These are phyloP conservation scores for Kazachstania kunashirensis DNA, from an alignment of 805 yeast genomes.

Conservation along the genomic window DNA sequence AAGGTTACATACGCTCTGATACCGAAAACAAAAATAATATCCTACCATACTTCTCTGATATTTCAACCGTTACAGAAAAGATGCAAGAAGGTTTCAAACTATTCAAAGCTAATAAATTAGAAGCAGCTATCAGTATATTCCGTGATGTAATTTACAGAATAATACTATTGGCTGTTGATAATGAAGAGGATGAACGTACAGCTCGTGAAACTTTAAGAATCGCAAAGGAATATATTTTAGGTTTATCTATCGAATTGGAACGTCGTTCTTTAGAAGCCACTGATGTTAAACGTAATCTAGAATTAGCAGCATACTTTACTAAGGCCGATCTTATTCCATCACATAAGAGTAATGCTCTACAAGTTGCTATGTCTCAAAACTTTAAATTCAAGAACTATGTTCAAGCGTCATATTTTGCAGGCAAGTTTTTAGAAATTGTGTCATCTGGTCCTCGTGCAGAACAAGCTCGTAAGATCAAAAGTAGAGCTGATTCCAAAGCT, in stretches of 20 bases:
- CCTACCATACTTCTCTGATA: conserved; percentile 69
- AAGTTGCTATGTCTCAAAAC: conserved; percentile 90
- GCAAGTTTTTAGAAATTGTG: conserved; percentile 63
- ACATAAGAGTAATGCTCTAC: conserved; percentile 80
- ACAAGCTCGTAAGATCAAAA: conserved; percentile 74
- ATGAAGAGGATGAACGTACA: conserved; percentile 66
- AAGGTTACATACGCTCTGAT: conserved; percentile 55
- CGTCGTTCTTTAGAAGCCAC: conserved; percentile 73
- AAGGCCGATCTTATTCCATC: conserved; percentile 70
- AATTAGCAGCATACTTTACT: conserved; percentile 93
- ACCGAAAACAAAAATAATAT: conserved; percentile 37
- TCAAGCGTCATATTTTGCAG: conserved; percentile 83
- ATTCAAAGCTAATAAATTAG: conserved; percentile 77
- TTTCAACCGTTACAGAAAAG: conserved; percentile 49
- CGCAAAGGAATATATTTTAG: conserved; percentile 85
- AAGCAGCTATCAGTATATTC: conserved; percentile 71
- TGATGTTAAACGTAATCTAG: conserved; percentile 76
- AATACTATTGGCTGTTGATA: conserved; percentile 59
- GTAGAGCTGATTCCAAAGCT: conserved; percentile 68
- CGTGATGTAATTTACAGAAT: conserved; percentile 70
- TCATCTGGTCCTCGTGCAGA: conserved; percentile 75
- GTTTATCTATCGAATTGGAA: conserved; percentile 79
- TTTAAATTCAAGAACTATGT: conserved; percentile 83
- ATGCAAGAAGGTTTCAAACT: conserved; percentile 65
- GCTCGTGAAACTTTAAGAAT: conserved; percentile 60